These are phyloP conservation scores for Apiospora pterosperma DNA, from an alignment of 2,329 filamentous ascomycete species.

Conservation along the genomic window DNA sequence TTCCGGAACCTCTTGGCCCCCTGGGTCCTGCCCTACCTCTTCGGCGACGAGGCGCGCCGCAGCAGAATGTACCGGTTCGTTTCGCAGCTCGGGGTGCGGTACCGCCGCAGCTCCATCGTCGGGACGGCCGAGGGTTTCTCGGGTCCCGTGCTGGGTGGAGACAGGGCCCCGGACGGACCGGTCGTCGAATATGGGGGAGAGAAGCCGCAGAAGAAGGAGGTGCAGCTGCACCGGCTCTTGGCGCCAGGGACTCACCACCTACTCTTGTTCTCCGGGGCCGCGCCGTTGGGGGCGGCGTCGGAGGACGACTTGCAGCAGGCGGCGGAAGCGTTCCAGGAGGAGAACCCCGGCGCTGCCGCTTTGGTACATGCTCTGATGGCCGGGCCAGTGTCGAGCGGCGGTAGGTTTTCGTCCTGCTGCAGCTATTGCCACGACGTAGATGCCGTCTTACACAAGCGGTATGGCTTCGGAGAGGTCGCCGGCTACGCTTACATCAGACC, in stretches of 20 bases:
- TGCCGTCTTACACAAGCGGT: slow-evolving; percentile 18
- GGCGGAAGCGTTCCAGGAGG: slow-evolving; percentile 13
- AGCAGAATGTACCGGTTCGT: slow-evolving; percentile 29
- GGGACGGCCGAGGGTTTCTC: slow-evolving; percentile 25
- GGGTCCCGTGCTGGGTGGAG: slow-evolving; percentile 40
- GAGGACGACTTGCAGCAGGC: slow-evolving; percentile 16
- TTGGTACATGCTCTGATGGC: slow-evolving; percentile 15
- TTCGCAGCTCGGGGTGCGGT: slow-evolving; percentile 40
- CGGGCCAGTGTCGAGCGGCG: slow-evolving; percentile 4
- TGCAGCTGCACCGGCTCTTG: slow-evolving; percentile 20
- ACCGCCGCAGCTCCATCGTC: slow-evolving; percentile 36
- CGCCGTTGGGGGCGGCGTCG: slow-evolving; percentile 1
- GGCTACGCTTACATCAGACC: slow-evolving; percentile 25
- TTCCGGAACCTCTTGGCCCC: slow-evolving; percentile 36
- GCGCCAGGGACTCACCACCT: slow-evolving; percentile 19
- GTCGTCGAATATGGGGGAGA: slow-evolving; percentile 16
- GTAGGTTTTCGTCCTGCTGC: not conserved
- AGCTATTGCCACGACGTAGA: slow-evolving; percentile 17
- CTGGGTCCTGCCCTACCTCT: slow-evolving; percentile 35
- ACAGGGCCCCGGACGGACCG: slow-evolving; percentile 40
- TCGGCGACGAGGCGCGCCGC: slow-evolving; percentile 18
- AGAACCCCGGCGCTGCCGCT: slow-evolving; percentile 10
- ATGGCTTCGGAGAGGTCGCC: slow-evolving; percentile 17
- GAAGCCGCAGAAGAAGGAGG: slow-evolving; percentile 11
- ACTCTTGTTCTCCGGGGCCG: slow-evolving; percentile 23